Evolutionary conservation across 768 basidiomycete species (phyloP).

Genomic region (Suillus brevipes): DNA sequence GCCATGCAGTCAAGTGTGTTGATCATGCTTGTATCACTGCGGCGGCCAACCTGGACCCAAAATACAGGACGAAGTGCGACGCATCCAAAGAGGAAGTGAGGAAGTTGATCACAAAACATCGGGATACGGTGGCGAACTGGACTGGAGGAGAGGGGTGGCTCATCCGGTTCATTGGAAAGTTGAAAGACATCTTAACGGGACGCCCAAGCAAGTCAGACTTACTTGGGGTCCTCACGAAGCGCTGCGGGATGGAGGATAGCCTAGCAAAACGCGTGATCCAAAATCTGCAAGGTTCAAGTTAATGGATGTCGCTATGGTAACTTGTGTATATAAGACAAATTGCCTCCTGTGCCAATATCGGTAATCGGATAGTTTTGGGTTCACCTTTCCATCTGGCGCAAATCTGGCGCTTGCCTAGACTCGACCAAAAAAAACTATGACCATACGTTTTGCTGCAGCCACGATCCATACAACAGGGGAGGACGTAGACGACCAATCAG

Average conservation of each 20-base stretch:
- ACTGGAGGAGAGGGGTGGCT: conserved; percentile 1
- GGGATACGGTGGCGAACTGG: not conserved
- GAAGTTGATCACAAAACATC: not conserved
- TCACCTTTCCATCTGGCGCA: not conserved
- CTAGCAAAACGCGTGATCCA: not conserved
- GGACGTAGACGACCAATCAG: conserved; percentile 14
- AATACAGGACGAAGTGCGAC: conserved; percentile 15
- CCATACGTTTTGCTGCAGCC: conserved; percentile 27
- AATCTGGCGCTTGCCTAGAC: not conserved
- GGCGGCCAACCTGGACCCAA: conserved; percentile 16
- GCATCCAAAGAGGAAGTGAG: not conserved
- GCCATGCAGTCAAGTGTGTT: conserved; percentile 3
- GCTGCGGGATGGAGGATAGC: not conserved
- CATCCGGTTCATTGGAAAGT: not conserved
- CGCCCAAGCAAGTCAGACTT: not conserved
- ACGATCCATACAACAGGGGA: conserved; percentile 5
- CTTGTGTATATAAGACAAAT: not conserved
- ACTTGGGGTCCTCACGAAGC: conserved; percentile 1
- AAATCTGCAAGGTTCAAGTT: not conserved
- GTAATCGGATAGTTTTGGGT: conserved; percentile 5
- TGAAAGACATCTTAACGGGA: not conserved
- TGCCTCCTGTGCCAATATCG: conserved; percentile 12
- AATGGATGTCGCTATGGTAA: not conserved
- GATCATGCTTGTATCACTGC: conserved; percentile 10
- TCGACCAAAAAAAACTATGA: conserved; percentile 22